phyloP scores from a whole-genome alignment of 352 stramenopile species.

The Elongisporangium prolatum region DNA sequence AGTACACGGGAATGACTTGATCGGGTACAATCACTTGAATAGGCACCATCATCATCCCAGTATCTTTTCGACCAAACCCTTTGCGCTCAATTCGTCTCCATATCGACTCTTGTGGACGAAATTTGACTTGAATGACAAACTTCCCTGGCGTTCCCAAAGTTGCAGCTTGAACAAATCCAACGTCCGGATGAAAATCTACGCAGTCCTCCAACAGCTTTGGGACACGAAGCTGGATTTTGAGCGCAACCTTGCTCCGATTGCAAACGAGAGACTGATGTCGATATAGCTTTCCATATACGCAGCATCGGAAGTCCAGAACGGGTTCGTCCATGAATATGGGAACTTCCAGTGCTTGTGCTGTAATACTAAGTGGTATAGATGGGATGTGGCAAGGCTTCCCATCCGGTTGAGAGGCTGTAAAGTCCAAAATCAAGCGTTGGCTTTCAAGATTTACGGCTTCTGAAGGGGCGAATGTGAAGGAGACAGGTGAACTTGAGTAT shows the following conservation, averaged over 20 bases:
- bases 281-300: conserved; percentile 85
- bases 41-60: conserved; percentile 39
- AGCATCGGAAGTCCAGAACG: conserved; percentile 79
- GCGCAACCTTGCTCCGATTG: conserved; percentile 86
- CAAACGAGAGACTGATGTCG: conserved; percentile 67
- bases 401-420: conserved; percentile 13
- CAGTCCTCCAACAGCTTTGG: conserved; percentile 52
- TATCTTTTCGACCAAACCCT: conserved; percentile 28
- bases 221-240: conserved; percentile 75
- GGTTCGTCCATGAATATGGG: conserved; percentile 31
- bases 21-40: conserved; percentile 56
- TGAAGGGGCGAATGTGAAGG: conserved; percentile 57
- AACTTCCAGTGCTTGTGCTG: conserved; percentile 28
- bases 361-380: conserved; percentile 14
- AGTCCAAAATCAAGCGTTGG: conserved; percentile 32
- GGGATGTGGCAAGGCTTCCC: conserved; percentile 1
- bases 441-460: conserved; percentile 29
- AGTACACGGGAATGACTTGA: conserved; percentile 38
- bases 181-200: conserved; percentile 80
- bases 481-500: conserved; percentile 39
- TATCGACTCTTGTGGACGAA: conserved; percentile 44
- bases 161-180: conserved; percentile 79
- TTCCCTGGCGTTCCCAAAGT: conserved; percentile 12
- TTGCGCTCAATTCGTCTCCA: conserved; percentile 39
- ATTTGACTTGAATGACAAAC: conserved; percentile 71